Evolutionary conservation across 2,329 filamentous ascomycete species (phyloP), one percentile per base, ranked within the genome.

Genomic region (Rhynchosporium graminicola): DNA sequence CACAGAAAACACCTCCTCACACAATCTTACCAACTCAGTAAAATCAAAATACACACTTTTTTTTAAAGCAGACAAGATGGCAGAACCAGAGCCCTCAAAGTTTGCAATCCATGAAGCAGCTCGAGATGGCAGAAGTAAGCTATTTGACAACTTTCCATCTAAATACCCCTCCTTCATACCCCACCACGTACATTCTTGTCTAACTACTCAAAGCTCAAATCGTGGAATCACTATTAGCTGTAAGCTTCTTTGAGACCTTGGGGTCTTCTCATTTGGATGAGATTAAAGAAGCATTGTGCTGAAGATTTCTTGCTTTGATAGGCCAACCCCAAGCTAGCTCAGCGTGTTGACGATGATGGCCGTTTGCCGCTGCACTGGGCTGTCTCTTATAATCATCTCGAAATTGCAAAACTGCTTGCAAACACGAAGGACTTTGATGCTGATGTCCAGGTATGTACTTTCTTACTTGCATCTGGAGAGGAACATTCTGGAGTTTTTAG

Each of bases 351-450:
- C 72, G 88, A 91, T 55, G 95, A 99, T 75, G 91, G 92, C 15
- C 90, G 95, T 50, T 84, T 97, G 43, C 88, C 95, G 2, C 87
- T 98, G 62, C 95, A 99, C 80, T 99, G 95, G 95, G 94, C 95
- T 0, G 86, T 87, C 1, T 95, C 93, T 28, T 89, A 90, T 76
- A 96, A 95, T 74, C 88, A 87, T 68, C 77, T 88, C 6, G 83
- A 87, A 29, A 92, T 97, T 63, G 87, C 91, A 20, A 81, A 89
- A 56, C 74, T 94, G 26, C 80, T 98, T 3, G 82, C 89, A 2
- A 82, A 90, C 61, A 80, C 82, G 65, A 87, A 87, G 70, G 81
- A 82, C 63, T 97, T 97, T 72, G 92, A 98, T 73, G 84, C 91
- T 0, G 93, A 98, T 76, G 87, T 88, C 20, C 85, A 92, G 77